Conservation (phyloP, 306 rosid genomes). For the Canavalia gladiata region DNA sequence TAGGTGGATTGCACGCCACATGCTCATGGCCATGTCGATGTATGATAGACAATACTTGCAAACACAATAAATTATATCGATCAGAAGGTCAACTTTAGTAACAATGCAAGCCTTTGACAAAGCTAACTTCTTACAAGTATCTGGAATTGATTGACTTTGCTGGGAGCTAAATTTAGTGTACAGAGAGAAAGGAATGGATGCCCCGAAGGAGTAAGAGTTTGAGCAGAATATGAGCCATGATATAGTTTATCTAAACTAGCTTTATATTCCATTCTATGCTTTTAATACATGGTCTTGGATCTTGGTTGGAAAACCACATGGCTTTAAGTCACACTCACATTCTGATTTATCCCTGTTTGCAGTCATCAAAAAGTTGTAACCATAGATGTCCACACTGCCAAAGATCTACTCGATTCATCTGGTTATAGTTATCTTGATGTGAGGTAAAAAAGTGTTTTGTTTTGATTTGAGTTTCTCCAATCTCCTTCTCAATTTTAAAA, state of each 20-base stretch:
- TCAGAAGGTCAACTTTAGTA: slow-evolving; percentile 34
- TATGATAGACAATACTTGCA: slow-evolving; percentile 14
- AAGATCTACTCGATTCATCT: slow-evolving; percentile 47
- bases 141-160: not conserved
- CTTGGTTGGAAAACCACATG: too few species aligned
- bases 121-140: slow-evolving; percentile 3
- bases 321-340: not conserved
- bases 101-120: not conserved
- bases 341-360: slow-evolving; percentile 24
- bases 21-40: slow-evolving; percentile 4
- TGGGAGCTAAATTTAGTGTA: not conserved
- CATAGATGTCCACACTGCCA: slow-evolving; percentile 45
- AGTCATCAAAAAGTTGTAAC: slow-evolving; percentile 46
- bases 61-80: not conserved
- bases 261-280: slow-evolving; percentile 16
- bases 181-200: slow-evolving; percentile 44
- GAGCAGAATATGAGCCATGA: not conserved
- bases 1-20: slow-evolving; percentile 32
- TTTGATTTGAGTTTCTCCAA: not conserved
- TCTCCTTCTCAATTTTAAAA: slow-evolving; percentile 1
- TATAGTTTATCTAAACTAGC: not conserved
- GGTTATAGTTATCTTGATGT: slow-evolving; percentile 52
- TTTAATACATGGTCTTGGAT: not conserved
- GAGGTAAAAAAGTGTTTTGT: slow-evolving; percentile 33
- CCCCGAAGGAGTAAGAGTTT: slow-evolving; percentile 42